These are phyloP conservation scores for Cymbidium sinense DNA, from an alignment of 106 monocot genomes.

Conservation along the genomic window DNA sequence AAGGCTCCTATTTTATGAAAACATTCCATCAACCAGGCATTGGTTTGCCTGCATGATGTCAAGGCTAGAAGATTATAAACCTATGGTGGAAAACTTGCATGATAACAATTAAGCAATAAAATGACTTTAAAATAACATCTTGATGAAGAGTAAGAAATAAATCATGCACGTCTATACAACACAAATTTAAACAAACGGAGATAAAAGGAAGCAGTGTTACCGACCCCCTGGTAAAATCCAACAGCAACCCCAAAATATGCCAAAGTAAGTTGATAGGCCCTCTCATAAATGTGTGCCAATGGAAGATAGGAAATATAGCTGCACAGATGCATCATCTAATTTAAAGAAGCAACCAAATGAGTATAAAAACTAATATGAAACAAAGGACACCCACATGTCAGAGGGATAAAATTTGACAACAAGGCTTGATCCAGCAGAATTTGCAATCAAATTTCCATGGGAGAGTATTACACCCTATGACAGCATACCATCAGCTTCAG, in stretches of 20 bases:
- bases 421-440: slow-evolving; percentile 53
- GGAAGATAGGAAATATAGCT: slow-evolving; percentile 97
- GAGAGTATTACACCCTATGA: slow-evolving; percentile 73
- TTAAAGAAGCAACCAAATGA: background rate
- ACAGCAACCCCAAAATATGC: slow-evolving; percentile 61
- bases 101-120: background rate
- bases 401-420: slow-evolving; percentile 45
- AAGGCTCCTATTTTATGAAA: background rate
- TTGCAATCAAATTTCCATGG: slow-evolving; percentile 90
- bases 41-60: background rate
- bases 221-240: slow-evolving; percentile 99
- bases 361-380: background rate
- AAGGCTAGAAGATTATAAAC: background rate
- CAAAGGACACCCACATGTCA: slow-evolving; percentile 55
- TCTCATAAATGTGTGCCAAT: slow-evolving; percentile 96
- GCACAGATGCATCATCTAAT: slow-evolving; percentile 2
- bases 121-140: background rate
- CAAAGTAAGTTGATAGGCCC: slow-evolving; percentile 64
- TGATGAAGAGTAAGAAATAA: background rate
- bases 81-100: background rate
- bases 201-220: background rate
- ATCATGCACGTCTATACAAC: background rate
- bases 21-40: background rate
- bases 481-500: slow-evolving; percentile 1
- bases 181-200: background rate